A percentile compares a stretch with the other conserved stretches of the same genome.
Conservation (phyloP, 441 rosid genomes). For the Capsella rubella region DNA sequence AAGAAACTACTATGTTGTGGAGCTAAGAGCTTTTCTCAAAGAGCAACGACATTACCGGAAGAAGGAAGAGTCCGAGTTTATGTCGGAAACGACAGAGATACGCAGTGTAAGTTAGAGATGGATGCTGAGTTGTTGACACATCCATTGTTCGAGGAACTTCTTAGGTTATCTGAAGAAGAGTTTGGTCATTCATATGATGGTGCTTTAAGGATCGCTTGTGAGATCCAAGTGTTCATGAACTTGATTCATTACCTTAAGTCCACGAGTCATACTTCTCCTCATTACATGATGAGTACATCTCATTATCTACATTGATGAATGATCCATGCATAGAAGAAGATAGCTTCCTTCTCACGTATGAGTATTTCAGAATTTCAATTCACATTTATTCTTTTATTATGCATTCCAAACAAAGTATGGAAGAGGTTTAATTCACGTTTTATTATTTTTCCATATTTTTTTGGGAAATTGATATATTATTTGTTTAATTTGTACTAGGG, state of each 20-base stretch:
- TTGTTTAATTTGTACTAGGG: conserved; percentile 2
- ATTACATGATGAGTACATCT: conserved; percentile 5
- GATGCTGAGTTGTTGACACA: conserved; percentile 56
- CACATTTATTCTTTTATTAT: conserved; percentile 3
- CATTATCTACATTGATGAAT: conserved; percentile 7
- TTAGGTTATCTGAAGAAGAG: conserved; percentile 48
- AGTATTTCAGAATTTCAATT: background rate
- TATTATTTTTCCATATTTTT: conserved; percentile 16
- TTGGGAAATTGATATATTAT: conserved; percentile 2
- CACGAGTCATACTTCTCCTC: conserved; percentile 41
- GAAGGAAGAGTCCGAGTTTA: conserved; percentile 49
- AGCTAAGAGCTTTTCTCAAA: conserved; percentile 42
- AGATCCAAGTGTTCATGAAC: conserved; percentile 49
- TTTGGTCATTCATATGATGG: conserved; percentile 56
- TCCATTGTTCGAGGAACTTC: conserved; percentile 53
- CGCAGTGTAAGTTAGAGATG: conserved; percentile 51
- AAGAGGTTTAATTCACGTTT: background rate
- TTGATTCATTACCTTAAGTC: conserved; percentile 53
- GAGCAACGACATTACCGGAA: conserved; percentile 15
- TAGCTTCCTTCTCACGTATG: conserved; percentile 1
- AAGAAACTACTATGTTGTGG: conserved; percentile 56
- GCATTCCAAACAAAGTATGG: conserved; percentile 4
- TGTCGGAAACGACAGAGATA: conserved; percentile 51
- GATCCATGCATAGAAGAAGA: background rate
- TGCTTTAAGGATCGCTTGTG: conserved; percentile 55